Evolutionary conservation across 805 yeast genomes (phyloP), one percentile per base, ranked within the genome.

Genomic region (Clavispora phyllophila): DNA sequence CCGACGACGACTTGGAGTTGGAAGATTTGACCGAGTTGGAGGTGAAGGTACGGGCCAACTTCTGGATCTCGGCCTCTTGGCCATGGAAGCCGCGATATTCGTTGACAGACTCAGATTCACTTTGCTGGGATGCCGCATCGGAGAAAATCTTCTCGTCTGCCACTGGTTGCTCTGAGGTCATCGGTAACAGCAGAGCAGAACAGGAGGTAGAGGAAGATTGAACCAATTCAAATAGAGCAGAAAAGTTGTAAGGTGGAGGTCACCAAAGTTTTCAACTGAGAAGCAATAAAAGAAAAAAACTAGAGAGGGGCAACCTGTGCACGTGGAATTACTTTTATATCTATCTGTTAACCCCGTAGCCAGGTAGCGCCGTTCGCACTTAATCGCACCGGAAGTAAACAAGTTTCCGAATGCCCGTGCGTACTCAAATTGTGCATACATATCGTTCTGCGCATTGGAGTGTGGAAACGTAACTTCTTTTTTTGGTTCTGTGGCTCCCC

Each of bases 21-120:
- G 50, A 40, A 13, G 37, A 50, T 7, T 45, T 41, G 34, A 43
- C 26, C 9, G 55, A 51, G 20, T 35, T 17, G 27, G 54, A 50
- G 15, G 70, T 60, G 32, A 70, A 54, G 9, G 72, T 62, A 53
- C 76, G 66, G 12, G 79, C 80, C 44, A 76, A 61, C 0, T 63
- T 51, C 17, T 64, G 62, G 37, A 74, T 66, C 38, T 65, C 61
- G 26, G 57, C 64, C 10, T 65, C 63, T 5, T 53, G 45, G 5
- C 51, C 50, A 44, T 65, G 65, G 38, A 72, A 64, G 1, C 79
- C 79, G 13, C 51, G 53, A 40, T 65, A 66, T 23, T 46, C 49
- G 27, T 43, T 46, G 26, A 50, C 37, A 6, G 53, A 49, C 13
- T 36, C 41, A 19, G 17, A 14, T 5, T 26, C 34, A 23, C 34